Evolutionary conservation across 176 grass and related monocot genomes (phyloP), one percentile per base, ranked within the genome.

Genomic region (Puccinellia tenuiflora): DNA sequence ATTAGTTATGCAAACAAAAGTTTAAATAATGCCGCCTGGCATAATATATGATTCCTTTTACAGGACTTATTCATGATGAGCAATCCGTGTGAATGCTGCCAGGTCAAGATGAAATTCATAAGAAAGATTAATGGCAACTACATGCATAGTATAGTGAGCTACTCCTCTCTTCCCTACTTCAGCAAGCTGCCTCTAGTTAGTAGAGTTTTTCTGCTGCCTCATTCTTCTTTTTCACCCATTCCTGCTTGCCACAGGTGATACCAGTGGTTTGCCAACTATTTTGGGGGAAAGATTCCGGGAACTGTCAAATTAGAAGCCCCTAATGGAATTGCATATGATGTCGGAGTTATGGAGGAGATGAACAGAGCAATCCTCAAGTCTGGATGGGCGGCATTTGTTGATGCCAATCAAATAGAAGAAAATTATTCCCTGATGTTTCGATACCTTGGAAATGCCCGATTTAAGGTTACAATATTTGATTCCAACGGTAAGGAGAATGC

Each of bases 341-440:
- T 92, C 62, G 55, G 78, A 67, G 45, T 92, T 13, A 46, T 38
- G 1, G 3, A 79, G 60, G 28, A 5, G 5, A 68, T n/a, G 8
- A 60, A 75, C 25, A 69, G 69, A 60, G 46, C 81, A 21, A 4
- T 83, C 8, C 71, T 92, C 35, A 33, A 30, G 72, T 61, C 14
- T 30, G 93, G 93, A 28, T 96, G 93, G 83, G 71, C 50, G 22
- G 25, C 61, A 29, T 96, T 92, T 78, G 47, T 84, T 26, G 28
- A 68, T 47, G 46, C 18, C n/a, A 78, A 92, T 62, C 20, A 76
- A 48, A 86, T 90, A 70, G 30, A 70, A 75, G 65, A 90, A 46
- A 86, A 81, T 68, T 73, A 90, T 24, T 39, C 47, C 24, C 17
- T 96, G 74, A 2, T 88, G 65, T 96, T 96, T 22, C 71, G 48